Base-by-base conservation (phyloP, 1,139 yeast species). In the Pichia sp. region DNA sequence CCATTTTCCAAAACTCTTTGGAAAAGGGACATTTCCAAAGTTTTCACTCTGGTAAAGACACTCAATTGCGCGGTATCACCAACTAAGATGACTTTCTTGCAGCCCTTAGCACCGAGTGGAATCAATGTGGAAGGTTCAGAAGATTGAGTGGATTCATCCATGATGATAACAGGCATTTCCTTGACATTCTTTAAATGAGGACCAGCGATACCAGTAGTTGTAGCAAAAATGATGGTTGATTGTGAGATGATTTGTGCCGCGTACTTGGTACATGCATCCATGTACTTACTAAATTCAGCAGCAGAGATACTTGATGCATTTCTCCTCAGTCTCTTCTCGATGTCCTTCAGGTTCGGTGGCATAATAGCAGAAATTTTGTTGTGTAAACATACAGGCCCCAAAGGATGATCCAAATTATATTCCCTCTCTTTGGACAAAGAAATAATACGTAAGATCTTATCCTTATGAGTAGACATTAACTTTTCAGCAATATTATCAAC, bases 401-500 rank as follows among this genome's bases (percentile, higher is more conserved):
- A 60, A 14, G 74, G 74, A 51, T 78, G 86, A 45, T 62, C 66
- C 39, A 58, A 31, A 40, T 64, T 64, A 50, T 80, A 80, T 45
- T 77, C 84, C 26, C 64, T 59, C 48, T 79, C 84, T 50, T 78
- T 80, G 34, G 74, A 73, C 33, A 60, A 62, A 0, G 86, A 72
- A 1, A 75, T 72, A 40, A 79, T 75, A 60, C 88, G 65, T 34
- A 79, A 53, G 16, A 78, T 69, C 27, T 70, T 71, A 34, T 66
- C 66, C 6, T 68, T 70, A 44, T 72, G 72, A 28, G 67, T 64
- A 4, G 60, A 60, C 52, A 74, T 52, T 41, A 79, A 62, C 49
- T 79, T 78, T 49, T 79, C 87, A 0, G 86, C 87, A 55, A 79
- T 78, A 48, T 79, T 79, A 52, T 79, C 88, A 49, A 79, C 77